These are phyloP conservation scores for Naganishia onofrii DNA, from an alignment of 768 basidiomycete species.

Conservation along the genomic window DNA sequence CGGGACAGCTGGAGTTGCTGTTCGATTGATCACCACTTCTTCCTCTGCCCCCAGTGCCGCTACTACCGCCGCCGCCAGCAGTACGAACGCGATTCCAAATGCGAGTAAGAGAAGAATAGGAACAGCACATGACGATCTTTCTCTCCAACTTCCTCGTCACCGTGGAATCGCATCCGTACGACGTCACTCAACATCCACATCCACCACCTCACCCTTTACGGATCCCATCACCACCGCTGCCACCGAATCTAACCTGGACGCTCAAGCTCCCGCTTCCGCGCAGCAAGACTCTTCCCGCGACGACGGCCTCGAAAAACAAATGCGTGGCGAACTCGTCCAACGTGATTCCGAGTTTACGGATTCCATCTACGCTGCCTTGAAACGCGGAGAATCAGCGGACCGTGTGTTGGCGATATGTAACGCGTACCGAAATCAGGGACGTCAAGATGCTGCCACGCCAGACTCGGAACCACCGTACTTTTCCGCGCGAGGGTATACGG, in stretches of 20 bases:
- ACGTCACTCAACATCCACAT: conserved; percentile 20
- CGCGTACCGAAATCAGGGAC: conserved; percentile 35
- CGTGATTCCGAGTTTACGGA: conserved; percentile 24
- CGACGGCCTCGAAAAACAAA: background rate
- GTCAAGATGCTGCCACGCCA: background rate
- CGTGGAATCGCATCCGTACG: conserved; percentile 6
- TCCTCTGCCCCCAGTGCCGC: too few species aligned
- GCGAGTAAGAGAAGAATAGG: background rate
- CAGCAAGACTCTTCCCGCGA: too few species aligned
- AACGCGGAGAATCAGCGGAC: conserved; percentile 5
- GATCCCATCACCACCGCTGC: conserved; percentile 21
- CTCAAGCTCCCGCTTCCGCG: background rate
- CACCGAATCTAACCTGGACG: background rate
- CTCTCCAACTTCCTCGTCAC: background rate
- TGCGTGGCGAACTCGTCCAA: conserved; percentile 22
- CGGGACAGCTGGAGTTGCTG: background rate
- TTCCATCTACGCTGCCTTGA: conserved; percentile 14
- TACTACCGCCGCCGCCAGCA: too few species aligned
- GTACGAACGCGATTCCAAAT: too few species aligned
- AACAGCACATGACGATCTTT: background rate
- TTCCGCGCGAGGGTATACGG: conserved; percentile 62
- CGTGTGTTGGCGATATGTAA: conserved; percentile 28
- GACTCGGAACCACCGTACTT: conserved; percentile 26
- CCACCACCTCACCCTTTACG: background rate
- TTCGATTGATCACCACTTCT: background rate